Evolutionary conservation across 768 basidiomycete genomes (phyloP), one percentile per base, ranked within the genome.

Genomic region (Leccinum disarticulatum): DNA sequence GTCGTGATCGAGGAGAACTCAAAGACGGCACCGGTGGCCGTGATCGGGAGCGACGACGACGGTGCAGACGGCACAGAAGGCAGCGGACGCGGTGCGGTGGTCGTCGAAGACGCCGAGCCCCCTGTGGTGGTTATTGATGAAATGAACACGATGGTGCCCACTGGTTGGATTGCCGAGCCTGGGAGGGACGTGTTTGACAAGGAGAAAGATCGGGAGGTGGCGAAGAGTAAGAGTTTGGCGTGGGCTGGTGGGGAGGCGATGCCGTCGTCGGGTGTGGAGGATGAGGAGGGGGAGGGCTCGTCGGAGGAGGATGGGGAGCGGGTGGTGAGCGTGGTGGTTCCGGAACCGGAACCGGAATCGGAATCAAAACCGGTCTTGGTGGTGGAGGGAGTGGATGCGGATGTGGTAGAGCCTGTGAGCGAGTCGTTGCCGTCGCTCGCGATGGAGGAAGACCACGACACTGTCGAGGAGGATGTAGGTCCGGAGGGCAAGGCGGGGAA

Each of bases 131-230:
- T 0, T 17, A 17, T 38, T 0, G 38, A 38, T 1, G 60, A 71
- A 7, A 69, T 67, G 50, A 75, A 67, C 9, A 79, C 83, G 14
- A 70, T 76, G 0, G 62, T 79, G 3, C 76, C 79, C 13, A 73
- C 78, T 22, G 83, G 81, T 11, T 81, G 83, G 57, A 76, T 83
- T 53, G 79, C 88, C 0, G 90, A 90, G 64, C 91, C 92, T 1
- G 91, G 92, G 0, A 79, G 75, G 15, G 86, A 93, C 68, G 79
- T 92, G 59, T 93, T 93, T 66, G 88, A 79, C 0, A 80, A 78
- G 31, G 77, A 75, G 38, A 38, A 9, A 1, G 75, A 72, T 17
- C 77, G 77, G 51, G 80, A 83, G 6, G 68, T 77, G 51, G 68
- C 77, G 46, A 83, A 81, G 74, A 88, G 86, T 0, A 83, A 81